Conservation (phyloP, 805 yeast species). For the Teunomyces pallodes region DNA sequence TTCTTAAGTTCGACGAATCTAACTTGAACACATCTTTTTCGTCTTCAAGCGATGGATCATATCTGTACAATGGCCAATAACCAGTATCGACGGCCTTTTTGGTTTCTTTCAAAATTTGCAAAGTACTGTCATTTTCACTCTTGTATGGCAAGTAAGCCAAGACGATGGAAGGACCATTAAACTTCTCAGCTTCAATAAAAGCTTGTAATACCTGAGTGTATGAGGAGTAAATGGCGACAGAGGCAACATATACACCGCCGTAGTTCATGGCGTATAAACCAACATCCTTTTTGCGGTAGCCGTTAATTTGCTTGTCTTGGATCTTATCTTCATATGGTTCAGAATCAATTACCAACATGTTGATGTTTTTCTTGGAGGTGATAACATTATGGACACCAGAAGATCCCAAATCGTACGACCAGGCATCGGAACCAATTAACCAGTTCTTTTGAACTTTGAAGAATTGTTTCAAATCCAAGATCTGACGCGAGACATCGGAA, state of each 20-base stretch:
- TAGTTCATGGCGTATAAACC: constrained; percentile 95
- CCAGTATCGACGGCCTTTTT: constrained; percentile 89
- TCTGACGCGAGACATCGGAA: constrained; percentile 39
- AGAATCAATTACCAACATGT: constrained; percentile 83
- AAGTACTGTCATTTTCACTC: constrained; percentile 61
- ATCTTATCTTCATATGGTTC: constrained; percentile 56
- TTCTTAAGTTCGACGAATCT: constrained; percentile 79
- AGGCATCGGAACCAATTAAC: constrained; percentile 91
- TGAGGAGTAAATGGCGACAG: constrained; percentile 89
- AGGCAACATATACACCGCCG: constrained; percentile 86
- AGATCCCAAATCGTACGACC: constrained; percentile 91
- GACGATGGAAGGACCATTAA: constrained; percentile 86
- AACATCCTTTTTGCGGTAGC: constrained; percentile 78
- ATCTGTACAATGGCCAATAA: constrained; percentile 95
- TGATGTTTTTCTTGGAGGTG: constrained; percentile 71
- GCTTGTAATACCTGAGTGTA: constrained; percentile 92
- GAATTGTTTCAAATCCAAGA: constrained; percentile 46
- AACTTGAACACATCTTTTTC: constrained; percentile 65
- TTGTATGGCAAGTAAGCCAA: constrained; percentile 84
- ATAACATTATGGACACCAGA: constrained; percentile 88
- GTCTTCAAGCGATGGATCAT: constrained; percentile 58
- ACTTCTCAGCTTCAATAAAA: constrained; percentile 82
- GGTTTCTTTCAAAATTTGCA: constrained; percentile 79
- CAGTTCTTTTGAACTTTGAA: constrained; percentile 59
- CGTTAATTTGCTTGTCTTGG: constrained; percentile 32